A percentile compares a stretch with the other conserved stretches of the same genome.
phyloP scores from a whole-genome alignment of 495 filamentous ascomycete genomes.

The Lasiosphaeria miniovina region DNA sequence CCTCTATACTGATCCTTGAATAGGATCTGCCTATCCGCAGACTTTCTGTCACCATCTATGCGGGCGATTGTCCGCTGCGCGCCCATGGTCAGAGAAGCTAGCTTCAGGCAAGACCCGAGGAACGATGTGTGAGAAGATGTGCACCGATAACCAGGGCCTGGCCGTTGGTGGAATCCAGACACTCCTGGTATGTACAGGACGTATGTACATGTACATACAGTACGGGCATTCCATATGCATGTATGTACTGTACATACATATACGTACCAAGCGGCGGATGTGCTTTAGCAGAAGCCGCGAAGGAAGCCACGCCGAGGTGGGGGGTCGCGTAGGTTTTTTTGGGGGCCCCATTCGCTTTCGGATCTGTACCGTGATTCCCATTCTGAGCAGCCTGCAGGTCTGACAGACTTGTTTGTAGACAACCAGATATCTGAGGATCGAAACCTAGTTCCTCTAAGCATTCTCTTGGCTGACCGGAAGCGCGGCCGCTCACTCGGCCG shows the following conservation, averaged over 20 bases:
- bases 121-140: neutral
- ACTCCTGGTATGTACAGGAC: neutral
- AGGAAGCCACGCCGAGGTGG: neutral
- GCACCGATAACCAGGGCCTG: neutral
- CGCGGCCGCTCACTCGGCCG: neutral
- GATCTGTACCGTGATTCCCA: neutral
- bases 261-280: too few species aligned
- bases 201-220: too few species aligned
- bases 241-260: too few species aligned
- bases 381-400: neutral
- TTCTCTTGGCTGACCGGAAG: neutral
- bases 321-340: neutral
- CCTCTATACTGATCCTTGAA: conserved; percentile 17
- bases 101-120: too few species aligned
- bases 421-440: neutral
- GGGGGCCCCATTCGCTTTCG: neutral
- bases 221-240: too few species aligned
- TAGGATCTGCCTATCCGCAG: conserved; percentile 22
- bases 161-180: neutral
- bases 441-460: neutral
- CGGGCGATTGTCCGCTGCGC: neutral
- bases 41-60: conserved; percentile 7
- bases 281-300: neutral
- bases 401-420: too few species aligned
- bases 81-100: neutral